A percentile compares a stretch with the other conserved stretches of the same genome.
phyloP scores from a whole-genome alignment of 257 asterid species.

The Solanum bulbocastanum region DNA sequence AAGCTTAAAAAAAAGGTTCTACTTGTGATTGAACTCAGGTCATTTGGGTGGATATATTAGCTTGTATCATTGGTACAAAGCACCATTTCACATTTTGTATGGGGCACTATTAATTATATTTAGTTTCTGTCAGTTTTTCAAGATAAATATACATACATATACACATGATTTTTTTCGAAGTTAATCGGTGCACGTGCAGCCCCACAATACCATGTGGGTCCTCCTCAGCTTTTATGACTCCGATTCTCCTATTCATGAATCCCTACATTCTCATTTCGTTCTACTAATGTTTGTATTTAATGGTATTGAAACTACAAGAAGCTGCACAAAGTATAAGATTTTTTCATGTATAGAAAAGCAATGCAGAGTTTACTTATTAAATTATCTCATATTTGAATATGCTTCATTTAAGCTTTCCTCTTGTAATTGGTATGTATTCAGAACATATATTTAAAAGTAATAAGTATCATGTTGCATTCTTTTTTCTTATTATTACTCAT shows the following conservation, averaged over 20 bases:
- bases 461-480: background rate
- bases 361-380: background rate
- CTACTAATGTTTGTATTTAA: background rate
- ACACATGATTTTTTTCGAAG: too few species aligned
- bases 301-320: background rate
- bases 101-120: too few species aligned
- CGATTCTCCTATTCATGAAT: background rate
- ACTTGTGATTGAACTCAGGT: too few species aligned
- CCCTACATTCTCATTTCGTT: background rate
- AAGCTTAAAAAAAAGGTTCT: too few species aligned
- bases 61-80: too few species aligned
- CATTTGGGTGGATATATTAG: too few species aligned
- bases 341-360: background rate
- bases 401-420: background rate
- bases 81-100: too few species aligned
- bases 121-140: too few species aligned
- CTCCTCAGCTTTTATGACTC: background rate
- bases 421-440: background rate
- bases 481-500: background rate
- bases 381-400: background rate
- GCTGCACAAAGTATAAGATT: background rate
- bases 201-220: too few species aligned
- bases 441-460: background rate
- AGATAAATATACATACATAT: too few species aligned
- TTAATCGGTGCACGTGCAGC: too few species aligned